Conservation (phyloP, 2,329 filamentous ascomycete species). For the Ophiocordyceps unilateralis region DNA sequence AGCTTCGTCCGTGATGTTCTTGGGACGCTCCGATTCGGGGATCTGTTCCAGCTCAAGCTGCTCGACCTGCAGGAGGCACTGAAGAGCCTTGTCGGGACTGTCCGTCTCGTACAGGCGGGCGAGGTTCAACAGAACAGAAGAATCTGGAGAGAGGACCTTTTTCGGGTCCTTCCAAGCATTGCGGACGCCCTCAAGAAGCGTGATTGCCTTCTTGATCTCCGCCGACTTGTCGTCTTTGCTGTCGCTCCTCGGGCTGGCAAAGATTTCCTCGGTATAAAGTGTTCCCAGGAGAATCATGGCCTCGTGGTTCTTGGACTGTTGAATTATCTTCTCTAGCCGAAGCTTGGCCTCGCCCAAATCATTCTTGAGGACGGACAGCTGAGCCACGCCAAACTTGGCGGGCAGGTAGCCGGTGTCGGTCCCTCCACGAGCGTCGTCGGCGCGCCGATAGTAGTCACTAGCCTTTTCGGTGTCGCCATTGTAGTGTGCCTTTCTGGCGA, state of each 20-base stretch:
- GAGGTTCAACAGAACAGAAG: conserved; percentile 78
- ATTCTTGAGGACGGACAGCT: conserved; percentile 68
- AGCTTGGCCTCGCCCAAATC: conserved; percentile 88
- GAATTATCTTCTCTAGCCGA: conserved; percentile 82
- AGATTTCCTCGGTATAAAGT: conserved; percentile 87
- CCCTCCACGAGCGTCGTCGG: conserved; percentile 82
- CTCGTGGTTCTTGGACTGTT: conserved; percentile 67
- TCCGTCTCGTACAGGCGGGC: conserved; percentile 79
- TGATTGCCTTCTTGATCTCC: conserved; percentile 74
- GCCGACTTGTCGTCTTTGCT: conserved; percentile 73
- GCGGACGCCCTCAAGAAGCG: conserved; percentile 68
- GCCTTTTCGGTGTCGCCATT: conserved; percentile 59
- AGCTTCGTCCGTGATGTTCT: conserved; percentile 36
- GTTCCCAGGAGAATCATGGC: conserved; percentile 86
- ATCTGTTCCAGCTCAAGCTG: conserved; percentile 73
- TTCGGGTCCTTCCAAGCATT: conserved; percentile 86
- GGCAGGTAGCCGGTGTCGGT: conserved; percentile 83
- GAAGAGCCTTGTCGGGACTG: conserved; percentile 74
- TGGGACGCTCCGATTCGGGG: conserved; percentile 48
- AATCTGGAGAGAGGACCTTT: conserved; percentile 63
- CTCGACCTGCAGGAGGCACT: conserved; percentile 84
- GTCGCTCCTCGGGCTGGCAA: conserved; percentile 53
- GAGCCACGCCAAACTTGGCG: conserved; percentile 85
- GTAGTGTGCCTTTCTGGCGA: conserved; percentile 83
- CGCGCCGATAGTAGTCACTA: conserved; percentile 71